Base-by-base conservation (phyloP, 2,329 filamentous ascomycete species). In the Orbilia blumenaviensis region DNA sequence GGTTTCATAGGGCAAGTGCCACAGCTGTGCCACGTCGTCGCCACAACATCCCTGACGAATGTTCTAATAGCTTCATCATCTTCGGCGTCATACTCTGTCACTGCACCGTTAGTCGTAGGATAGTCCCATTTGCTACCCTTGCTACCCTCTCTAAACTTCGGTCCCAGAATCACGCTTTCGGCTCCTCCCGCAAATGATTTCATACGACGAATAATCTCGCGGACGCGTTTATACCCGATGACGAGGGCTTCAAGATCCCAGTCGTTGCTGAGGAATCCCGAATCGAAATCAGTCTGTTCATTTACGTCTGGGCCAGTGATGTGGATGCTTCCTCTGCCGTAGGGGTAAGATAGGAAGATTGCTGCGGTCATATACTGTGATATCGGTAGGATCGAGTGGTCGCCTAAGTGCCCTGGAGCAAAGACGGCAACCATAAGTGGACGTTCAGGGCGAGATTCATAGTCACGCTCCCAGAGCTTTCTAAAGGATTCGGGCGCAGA, bases 401-500 rank as follows among this genome's bases (percentile, higher is more conserved):
- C 84, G 0, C 83, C 85, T 0, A 85, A 81, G 79, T 84, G 86
- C 32, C 81, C 81, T 27, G 41, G 41, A 58, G 84, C 80, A 29
- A 83, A 80, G 54, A 79, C 84, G 3, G 84, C 82, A 0, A 88
- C 82, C 81, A 85, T 84, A 8, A 88, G 61, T 0, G 87, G 87
- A n/a, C 84, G 84, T 46, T 87, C 84, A 0, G 81, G 80, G 85
- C 93, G 93, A 81, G 94, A 84, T 85, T 92, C 91, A 83, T 94
- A 94, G 84, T 94, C 94, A 64, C 87, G 89, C 80, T 94, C 89
- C 91, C 91, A 94, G 1, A 91, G 91, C 5, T 87, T 86, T 50
- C 86, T 87, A 85, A 94, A 94, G 63, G 92, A 89, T 5, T 82
- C 86, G 81, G 90, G 89, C 82, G 93, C 91, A 80, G 89, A 84